Conservation (phyloP, 2,329 filamentous ascomycete species). For the Ceratocystis harringtonii region DNA sequence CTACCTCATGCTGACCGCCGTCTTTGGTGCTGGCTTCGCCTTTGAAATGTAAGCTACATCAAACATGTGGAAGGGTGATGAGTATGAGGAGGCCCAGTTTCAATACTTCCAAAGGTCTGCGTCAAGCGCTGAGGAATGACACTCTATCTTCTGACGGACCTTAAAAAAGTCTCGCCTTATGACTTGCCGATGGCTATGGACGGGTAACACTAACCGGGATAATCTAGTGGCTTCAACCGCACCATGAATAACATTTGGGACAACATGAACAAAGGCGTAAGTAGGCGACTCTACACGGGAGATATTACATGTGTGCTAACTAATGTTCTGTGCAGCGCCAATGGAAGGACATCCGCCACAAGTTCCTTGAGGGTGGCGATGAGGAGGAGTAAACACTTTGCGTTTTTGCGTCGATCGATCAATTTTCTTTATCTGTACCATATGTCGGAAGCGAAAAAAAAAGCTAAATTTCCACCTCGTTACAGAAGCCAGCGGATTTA, state of each 20-base stretch:
- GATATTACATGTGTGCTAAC: background rate
- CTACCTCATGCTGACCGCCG: conserved; percentile 67
- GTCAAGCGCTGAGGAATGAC: background rate
- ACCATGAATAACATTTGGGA: conserved; percentile 82
- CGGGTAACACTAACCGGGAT: conserved; percentile 1
- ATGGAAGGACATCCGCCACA: conserved; percentile 98
- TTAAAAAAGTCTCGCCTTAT: too few species aligned
- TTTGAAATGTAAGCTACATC: conserved; percentile 71
- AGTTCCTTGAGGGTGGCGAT: conserved; percentile 59
- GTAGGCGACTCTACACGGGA: conserved; percentile 26
- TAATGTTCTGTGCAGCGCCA: conserved; percentile 51
- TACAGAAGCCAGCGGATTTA: background rate
- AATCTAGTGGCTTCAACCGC: conserved; percentile 62
- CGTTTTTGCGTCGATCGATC: background rate
- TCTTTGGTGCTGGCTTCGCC: conserved; percentile 78
- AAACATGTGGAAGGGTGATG: too few species aligned
- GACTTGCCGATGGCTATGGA: too few species aligned
- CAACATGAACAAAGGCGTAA: conserved; percentile 75
- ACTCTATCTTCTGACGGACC: background rate
- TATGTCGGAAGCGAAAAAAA: conserved; percentile 13
- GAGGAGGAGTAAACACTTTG: conserved; percentile 40
- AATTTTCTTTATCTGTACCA: conserved; percentile 11
- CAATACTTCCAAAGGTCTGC: background rate
- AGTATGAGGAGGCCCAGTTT: background rate
- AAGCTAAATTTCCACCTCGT: conserved; percentile 9